A percentile compares a stretch with the other conserved stretches of the same genome.
Conservation (phyloP, 768 basidiomycete genomes). For the Ramaria rubella region DNA sequence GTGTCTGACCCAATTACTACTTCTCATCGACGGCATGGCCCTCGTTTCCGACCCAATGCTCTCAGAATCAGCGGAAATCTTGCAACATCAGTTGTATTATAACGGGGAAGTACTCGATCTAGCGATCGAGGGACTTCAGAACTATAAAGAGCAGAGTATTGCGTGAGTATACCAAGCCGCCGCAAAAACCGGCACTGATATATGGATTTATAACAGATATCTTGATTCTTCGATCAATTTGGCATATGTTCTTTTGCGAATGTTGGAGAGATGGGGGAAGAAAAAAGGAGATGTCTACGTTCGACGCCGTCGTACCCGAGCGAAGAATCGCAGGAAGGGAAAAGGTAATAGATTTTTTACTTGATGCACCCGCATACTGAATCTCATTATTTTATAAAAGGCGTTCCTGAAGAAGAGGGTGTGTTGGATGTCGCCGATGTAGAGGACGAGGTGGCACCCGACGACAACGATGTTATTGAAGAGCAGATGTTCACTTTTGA, state of each 20-base stretch:
- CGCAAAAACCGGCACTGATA: background rate
- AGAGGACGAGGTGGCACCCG: slow-evolving; percentile 40
- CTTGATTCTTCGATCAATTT: slow-evolving; percentile 83
- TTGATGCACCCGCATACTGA: background rate
- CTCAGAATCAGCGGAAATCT: slow-evolving; percentile 67
- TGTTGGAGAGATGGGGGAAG: slow-evolving; percentile 87
- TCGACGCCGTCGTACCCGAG: slow-evolving; percentile 45
- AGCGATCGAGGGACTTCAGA: slow-evolving; percentile 65
- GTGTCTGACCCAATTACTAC: slow-evolving; percentile 86
- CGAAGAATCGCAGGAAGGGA: slow-evolving; percentile 19
- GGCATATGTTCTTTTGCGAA: slow-evolving; percentile 75
- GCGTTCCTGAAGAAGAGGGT: slow-evolving; percentile 37
- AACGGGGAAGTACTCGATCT: slow-evolving; percentile 92
- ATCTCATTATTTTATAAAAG: slow-evolving; percentile 5
- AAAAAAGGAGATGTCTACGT: slow-evolving; percentile 70
- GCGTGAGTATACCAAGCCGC: slow-evolving; percentile 22
- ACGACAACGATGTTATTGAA: slow-evolving; percentile 56
- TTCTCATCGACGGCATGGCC: slow-evolving; percentile 83
- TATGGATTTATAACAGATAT: slow-evolving; percentile 61
- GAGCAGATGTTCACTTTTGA: slow-evolving; percentile 93
- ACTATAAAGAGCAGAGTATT: slow-evolving; percentile 63
- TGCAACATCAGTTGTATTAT: slow-evolving; percentile 91
- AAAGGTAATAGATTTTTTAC: slow-evolving; percentile 4
- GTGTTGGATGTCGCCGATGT: slow-evolving; percentile 67
- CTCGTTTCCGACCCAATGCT: slow-evolving; percentile 36